Conservation (phyloP, 192 early-diverging fungal species). For the Mortierella alpina region DNA sequence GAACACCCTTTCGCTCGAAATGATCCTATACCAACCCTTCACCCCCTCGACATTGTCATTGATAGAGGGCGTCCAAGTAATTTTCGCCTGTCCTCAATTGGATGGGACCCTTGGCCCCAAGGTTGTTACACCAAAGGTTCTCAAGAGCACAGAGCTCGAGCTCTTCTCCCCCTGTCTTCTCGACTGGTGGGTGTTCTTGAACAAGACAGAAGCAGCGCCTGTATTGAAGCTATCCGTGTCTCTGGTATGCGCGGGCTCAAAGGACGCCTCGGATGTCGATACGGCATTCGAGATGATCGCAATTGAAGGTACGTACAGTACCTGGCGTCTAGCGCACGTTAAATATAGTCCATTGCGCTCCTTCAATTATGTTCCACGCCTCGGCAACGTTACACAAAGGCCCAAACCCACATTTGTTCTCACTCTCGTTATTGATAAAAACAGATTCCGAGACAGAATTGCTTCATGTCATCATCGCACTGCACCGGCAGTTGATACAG, state of each 20-base stretch:
- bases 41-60: not conserved
- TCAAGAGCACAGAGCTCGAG: conserved; percentile 39
- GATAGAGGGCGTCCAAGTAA: conserved; percentile 32
- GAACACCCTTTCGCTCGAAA: not conserved
- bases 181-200: conserved; percentile 26
- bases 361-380: not conserved
- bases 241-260: conserved; percentile 27
- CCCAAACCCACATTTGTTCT: too few relatives aligned
- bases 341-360: not conserved
- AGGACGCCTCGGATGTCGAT: conserved; percentile 7
- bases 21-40: not conserved
- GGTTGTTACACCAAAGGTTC: conserved; percentile 23
- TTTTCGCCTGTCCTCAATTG: conserved; percentile 28
- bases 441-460: conserved; percentile 40
- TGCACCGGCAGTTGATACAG: conserved; percentile 32
- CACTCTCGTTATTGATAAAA: not conserved
- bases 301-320: conserved; percentile 27
- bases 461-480: conserved; percentile 16
- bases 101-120: not conserved
- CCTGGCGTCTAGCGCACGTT: not conserved
- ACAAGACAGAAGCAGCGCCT: not conserved
- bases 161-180: conserved; percentile 21
- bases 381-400: not conserved
- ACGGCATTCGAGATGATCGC: conserved; percentile 28
- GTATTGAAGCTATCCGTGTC: conserved; percentile 23